Percentiles rank a stretch among this genome's conserved stretches.
Conservation (phyloP, 179 eudicot species). For the Monotropa hypopitys region DNA sequence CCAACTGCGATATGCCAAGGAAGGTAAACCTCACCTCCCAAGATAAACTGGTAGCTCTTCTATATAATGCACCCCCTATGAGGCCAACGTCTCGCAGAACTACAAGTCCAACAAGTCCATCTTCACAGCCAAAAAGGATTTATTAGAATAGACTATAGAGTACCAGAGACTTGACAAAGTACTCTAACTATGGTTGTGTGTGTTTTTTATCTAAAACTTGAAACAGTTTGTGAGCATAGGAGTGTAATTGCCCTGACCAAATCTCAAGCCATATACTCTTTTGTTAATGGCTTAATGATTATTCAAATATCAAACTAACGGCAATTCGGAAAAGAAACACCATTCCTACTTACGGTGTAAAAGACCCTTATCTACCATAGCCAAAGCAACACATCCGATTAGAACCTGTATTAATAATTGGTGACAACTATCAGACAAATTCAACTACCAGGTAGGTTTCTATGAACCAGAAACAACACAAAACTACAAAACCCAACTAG, state of each 20-base stretch:
- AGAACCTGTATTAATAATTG: constrained; percentile 41
- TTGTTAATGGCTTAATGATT: neutral
- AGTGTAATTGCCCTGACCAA: neutral
- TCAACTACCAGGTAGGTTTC: constrained; percentile 5
- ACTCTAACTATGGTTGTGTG: neutral
- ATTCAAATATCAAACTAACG: neutral
- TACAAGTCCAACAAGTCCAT: constrained; percentile 79
- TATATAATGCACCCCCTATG: constrained; percentile 80
- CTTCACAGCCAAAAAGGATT: constrained; percentile 32
- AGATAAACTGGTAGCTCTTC: constrained; percentile 60
- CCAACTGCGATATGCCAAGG: neutral
- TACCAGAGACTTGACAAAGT: neutral
- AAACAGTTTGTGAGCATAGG: neutral
- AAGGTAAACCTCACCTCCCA: constrained; percentile 49
- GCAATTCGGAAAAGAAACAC: neutral
- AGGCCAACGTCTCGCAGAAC: constrained; percentile 76
- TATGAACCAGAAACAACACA: neutral
- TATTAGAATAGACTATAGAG: neutral
- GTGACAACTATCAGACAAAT: neutral
- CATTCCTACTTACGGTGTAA: constrained; percentile 61
- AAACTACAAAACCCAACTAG: neutral
- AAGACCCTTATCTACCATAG: constrained; percentile 82
- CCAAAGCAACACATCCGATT: constrained; percentile 83
- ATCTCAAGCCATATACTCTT: neutral
- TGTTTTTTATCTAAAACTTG: neutral